Evolutionary conservation across 345 rosid species (phyloP).

Genomic region (Physaria fendleri): DNA sequence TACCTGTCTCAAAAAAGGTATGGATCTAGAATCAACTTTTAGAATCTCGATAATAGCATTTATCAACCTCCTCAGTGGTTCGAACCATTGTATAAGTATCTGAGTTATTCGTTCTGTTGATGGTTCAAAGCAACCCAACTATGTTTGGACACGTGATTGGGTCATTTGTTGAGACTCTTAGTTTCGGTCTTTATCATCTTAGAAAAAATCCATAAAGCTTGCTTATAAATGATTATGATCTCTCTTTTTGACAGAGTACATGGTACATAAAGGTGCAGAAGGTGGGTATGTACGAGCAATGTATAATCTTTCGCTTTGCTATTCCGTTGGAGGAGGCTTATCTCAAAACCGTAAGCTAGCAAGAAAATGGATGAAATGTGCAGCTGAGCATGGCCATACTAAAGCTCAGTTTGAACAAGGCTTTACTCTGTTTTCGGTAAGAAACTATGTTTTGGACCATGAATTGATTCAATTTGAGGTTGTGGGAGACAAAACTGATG

Average conservation of each 20-base stretch:
- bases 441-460: background rate
- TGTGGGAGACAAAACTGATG: conserved; percentile 1
- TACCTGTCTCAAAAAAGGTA: too few species aligned
- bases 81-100: too few species aligned
- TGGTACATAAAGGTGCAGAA: conserved; percentile 78
- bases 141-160: background rate
- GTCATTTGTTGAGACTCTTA: background rate
- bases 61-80: too few species aligned
- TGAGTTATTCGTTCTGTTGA: too few species aligned
- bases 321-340: conserved; percentile 74
- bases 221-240: background rate
- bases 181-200: background rate
- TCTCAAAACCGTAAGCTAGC: conserved; percentile 45
- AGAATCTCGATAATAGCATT: too few species aligned
- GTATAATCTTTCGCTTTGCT: conserved; percentile 78
- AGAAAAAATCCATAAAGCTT: background rate
- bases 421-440: conserved; percentile 71
- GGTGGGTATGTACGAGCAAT: conserved; percentile 87
- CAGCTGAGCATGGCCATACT: conserved; percentile 82
- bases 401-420: conserved; percentile 94
- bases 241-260: conserved; percentile 41
- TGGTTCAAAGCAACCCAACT: too few species aligned
- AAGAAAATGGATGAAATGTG: conserved; percentile 89
- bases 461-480: background rate
- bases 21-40: too few species aligned